These are phyloP conservation scores for Neurospora sp. DNA, from an alignment of 2,329 filamentous ascomycete genomes.

Conservation along the genomic window DNA sequence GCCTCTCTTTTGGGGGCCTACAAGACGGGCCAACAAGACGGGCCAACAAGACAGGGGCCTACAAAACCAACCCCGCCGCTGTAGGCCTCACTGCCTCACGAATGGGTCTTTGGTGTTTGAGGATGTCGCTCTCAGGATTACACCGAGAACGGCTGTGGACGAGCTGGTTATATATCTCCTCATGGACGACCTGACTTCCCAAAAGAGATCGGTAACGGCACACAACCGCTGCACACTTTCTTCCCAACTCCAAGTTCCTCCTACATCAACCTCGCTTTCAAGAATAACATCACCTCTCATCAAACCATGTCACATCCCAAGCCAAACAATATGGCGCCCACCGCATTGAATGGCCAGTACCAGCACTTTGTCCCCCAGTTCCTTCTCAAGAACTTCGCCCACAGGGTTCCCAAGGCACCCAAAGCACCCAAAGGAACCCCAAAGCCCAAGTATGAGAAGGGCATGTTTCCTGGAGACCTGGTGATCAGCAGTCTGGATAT, in stretches of 20 bases:
- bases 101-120: not conserved
- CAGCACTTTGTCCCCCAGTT: slow-evolving; percentile 15
- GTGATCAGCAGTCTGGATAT: slow-evolving; percentile 10
- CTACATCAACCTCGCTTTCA: not conserved
- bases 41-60: not conserved
- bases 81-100: not conserved
- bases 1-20: not conserved
- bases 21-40: not conserved
- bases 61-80: not conserved
- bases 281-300: not conserved
- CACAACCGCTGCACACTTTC: not conserved
- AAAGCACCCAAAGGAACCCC: not conserved
- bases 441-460: slow-evolving; percentile 9
- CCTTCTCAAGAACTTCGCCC: slow-evolving; percentile 13
- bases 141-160: not conserved
- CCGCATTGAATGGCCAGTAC: slow-evolving; percentile 6
- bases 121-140: not conserved
- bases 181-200: not conserved
- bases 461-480: slow-evolving; percentile 6
- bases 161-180: not conserved
- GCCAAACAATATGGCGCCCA: not conserved
- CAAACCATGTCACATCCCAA: not conserved
- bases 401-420: slow-evolving; percentile 8
- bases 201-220: not conserved
- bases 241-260: not conserved